Evolutionary conservation across 2,329 filamentous ascomycete species (phyloP).

Genomic region (Talaromyces sp.): DNA sequence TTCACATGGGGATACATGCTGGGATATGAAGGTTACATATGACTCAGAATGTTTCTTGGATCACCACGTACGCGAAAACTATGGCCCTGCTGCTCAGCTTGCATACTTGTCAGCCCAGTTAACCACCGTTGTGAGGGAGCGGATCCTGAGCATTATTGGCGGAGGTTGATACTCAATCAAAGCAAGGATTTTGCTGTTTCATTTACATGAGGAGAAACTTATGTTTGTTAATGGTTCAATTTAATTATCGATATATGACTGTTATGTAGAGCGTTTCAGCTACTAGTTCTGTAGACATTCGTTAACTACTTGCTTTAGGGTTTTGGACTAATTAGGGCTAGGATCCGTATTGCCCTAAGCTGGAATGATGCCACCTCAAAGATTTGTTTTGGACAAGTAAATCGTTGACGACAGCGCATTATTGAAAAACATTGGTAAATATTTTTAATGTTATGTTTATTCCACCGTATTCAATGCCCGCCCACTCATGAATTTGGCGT

Average conservation of each 20-base stretch:
- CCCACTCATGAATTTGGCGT: too few relatives aligned
- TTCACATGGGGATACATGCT: background rate
- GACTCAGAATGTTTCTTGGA: background rate
- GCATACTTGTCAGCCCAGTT: background rate
- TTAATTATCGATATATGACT: background rate
- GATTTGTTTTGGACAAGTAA: too few relatives aligned
- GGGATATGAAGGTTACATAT: background rate
- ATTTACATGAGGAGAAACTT: background rate
- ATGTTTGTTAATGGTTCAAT: background rate
- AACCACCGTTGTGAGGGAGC: background rate
- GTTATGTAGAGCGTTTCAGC: too few relatives aligned
- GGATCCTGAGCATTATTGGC: background rate
- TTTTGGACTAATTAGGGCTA: background rate
- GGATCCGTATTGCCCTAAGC: background rate
- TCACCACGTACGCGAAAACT: background rate
- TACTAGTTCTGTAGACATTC: too few relatives aligned
- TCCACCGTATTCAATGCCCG: too few relatives aligned
- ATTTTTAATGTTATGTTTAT: too few relatives aligned
- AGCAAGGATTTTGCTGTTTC: background rate
- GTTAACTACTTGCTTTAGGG: too few relatives aligned
- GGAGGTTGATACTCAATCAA: background rate
- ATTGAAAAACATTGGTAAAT: too few relatives aligned
- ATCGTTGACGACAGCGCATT: too few relatives aligned
- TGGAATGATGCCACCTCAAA: too few relatives aligned
- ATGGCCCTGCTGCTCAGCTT: background rate